Evolutionary conservation across 164 flowering plant genomes (phyloP), one percentile per base, ranked within the genome.

Genomic region (Santalum album): DNA sequence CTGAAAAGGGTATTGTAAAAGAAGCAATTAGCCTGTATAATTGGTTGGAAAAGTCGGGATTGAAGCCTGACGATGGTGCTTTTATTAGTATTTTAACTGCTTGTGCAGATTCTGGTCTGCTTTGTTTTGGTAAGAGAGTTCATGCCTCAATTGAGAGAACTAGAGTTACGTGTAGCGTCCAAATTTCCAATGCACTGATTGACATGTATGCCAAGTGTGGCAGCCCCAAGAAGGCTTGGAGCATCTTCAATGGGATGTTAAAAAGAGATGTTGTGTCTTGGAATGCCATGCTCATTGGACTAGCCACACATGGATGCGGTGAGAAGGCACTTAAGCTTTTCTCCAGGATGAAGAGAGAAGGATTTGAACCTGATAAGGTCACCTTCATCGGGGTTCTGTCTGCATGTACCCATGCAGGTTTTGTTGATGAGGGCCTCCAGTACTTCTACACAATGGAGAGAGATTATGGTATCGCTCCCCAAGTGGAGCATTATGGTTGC

Each of bases 191-290:
- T 66, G 84, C 92, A 3, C 69, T 91, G 65, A 39, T 87, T 60
- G 95, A 86, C 70, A 86, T 86, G 98, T 86, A 84, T 72, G 76
- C 84, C 0, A 91, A 86, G 51, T 88, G 96, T 57, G 96, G 92
- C 12, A 62, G 57, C 44, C 47, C 84, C 63, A 69, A 73, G n/a
- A 60, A 53, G 55, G 95, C 95, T 1, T 52, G 62, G 15, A 45
- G 26, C 17, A 58, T 78, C 24, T 88, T 88, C 43, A 52, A 77
- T 32, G 66, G 63, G 54, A 79, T 78, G 65, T 22, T 35, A 18
- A 63, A 51, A 50, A 86, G 61, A 72, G 83, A 88, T 67, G 43
- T 78, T 27, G 85, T 87, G 21, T 78, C 96, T 22, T 88, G 92
- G 95, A 88, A 84, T 65, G 55, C 73, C 19, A 78, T 88, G 77